A percentile compares a stretch with the other conserved stretches of the same genome.
These are phyloP conservation scores for Stagonosporopsis chrysanthemi DNA, from an alignment of 2,329 filamentous ascomycete genomes.

Conservation along the genomic window DNA sequence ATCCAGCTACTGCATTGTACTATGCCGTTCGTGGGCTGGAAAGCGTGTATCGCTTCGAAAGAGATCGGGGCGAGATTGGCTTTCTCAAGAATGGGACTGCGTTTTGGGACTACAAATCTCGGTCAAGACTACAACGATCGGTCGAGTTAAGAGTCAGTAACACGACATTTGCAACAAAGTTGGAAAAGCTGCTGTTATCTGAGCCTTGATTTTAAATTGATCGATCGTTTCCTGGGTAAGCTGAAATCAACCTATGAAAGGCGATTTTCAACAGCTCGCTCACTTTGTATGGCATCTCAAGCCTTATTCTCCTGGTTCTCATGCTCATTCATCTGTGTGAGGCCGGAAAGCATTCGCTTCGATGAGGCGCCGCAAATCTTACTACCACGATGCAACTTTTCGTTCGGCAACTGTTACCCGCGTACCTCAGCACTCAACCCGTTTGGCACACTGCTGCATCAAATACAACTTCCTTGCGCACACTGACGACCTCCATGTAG, in stretches of 20 bases:
- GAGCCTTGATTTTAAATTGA: background rate
- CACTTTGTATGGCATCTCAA: too few species aligned
- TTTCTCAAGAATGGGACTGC: conserved; percentile 9
- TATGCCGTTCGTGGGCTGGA: conserved; percentile 11
- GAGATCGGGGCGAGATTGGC: background rate
- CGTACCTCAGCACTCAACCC: background rate
- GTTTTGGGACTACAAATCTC: background rate
- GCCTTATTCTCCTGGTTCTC: too few species aligned
- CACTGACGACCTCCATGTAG: conserved; percentile 14
- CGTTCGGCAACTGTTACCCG: too few species aligned
- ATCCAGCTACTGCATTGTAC: conserved; percentile 6
- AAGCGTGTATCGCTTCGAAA: background rate
- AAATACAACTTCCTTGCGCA: conserved; percentile 18
- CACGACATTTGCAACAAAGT: background rate
- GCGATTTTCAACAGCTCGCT: too few species aligned
- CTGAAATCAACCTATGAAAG: too few species aligned
- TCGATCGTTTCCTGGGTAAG: too few species aligned
- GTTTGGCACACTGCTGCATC: conserved; percentile 16
- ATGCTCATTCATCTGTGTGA: too few species aligned
- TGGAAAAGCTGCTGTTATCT: background rate
- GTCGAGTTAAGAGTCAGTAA: background rate
- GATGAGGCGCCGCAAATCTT: too few species aligned
- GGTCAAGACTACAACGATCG: background rate
- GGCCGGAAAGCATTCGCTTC: too few species aligned
- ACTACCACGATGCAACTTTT: background rate